Percentiles rank a stretch among this genome's conserved stretches.
phyloP scores from a whole-genome alignment of 1,284 basidiomycete genomes.

The Cutaneotrichosporon cutaneum region DNA sequence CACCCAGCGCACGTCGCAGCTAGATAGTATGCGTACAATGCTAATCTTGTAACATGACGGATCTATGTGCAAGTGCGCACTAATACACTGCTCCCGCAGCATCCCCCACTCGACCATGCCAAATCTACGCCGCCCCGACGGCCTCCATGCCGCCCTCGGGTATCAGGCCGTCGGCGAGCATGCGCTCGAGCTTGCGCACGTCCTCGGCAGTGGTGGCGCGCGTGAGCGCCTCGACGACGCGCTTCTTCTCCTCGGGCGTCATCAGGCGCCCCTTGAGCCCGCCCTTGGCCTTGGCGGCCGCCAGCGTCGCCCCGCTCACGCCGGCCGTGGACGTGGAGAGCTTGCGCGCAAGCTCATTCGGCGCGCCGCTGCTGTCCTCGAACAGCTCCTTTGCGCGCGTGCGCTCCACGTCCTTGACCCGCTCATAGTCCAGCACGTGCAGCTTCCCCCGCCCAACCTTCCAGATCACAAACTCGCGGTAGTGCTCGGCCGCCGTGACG shows the following conservation, averaged over 20 bases:
- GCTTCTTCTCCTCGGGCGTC: slow-evolving; percentile 87
- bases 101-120: neutral
- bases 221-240: slow-evolving; percentile 85
- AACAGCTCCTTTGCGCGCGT: slow-evolving; percentile 70
- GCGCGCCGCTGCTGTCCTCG: slow-evolving; percentile 68
- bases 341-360: slow-evolving; percentile 76
- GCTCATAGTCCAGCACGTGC: slow-evolving; percentile 93
- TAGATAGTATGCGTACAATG: slow-evolving; percentile 10
- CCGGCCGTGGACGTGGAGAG: slow-evolving; percentile 69
- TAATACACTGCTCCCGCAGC: slow-evolving; percentile 9
- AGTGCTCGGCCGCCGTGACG: slow-evolving; percentile 89
- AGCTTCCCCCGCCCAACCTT: slow-evolving; percentile 60
- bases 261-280: slow-evolving; percentile 66
- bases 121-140: neutral
- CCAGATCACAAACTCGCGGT: slow-evolving; percentile 78
- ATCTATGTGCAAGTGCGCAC: slow-evolving; percentile 5
- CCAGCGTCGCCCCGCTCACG: slow-evolving; percentile 61
- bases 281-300: slow-evolving; percentile 44
- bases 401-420: slow-evolving; percentile 90
- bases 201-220: slow-evolving; percentile 88
- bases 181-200: slow-evolving; percentile 80
- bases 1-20: neutral
- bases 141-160: slow-evolving; percentile 55
- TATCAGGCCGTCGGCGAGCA: slow-evolving; percentile 79
- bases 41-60: slow-evolving; percentile 11